Percentiles rank a stretch among this genome's conserved stretches.
Conservation (phyloP, 177 flowering plant species). For the Vitis hybrid region DNA sequence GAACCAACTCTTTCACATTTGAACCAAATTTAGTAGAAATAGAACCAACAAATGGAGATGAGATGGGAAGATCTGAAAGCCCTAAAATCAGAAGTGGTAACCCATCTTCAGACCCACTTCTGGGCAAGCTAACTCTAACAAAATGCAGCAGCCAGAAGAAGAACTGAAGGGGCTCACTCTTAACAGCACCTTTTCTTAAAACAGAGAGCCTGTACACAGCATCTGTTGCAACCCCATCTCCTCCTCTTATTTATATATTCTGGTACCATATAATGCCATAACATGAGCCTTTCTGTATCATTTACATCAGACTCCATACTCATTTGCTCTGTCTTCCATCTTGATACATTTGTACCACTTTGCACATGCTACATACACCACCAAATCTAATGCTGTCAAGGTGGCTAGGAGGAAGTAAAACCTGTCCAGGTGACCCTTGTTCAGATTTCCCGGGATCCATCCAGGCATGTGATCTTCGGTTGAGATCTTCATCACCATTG, state of each 20-base stretch:
- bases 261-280: too few species aligned
- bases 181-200: neutral
- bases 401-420: slow-evolving; percentile 67
- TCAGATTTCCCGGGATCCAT: slow-evolving; percentile 78
- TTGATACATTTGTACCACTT: slow-evolving; percentile 61
- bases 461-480: slow-evolving; percentile 51
- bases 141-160: too few species aligned
- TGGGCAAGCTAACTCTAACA: neutral
- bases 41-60: slow-evolving; percentile 17
- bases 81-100: slow-evolving; percentile 9
- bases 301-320: slow-evolving; percentile 4
- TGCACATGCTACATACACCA: slow-evolving; percentile 49
- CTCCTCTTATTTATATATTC: slow-evolving; percentile 14
- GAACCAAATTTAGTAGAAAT: slow-evolving; percentile 9
- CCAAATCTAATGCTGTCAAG: slow-evolving; percentile 45
- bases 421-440: slow-evolving; percentile 68
- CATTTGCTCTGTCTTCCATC: slow-evolving; percentile 33
- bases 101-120: slow-evolving; percentile 7
- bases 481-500: slow-evolving; percentile 63
- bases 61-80: neutral
- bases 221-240: neutral
- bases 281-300: too few species aligned
- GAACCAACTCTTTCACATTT: slow-evolving; percentile 11
- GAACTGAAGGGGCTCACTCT: too few species aligned
- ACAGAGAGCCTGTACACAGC: neutral